Base-by-base conservation (phyloP, 768 basidiomycete species). In the Zangia roseola region DNA sequence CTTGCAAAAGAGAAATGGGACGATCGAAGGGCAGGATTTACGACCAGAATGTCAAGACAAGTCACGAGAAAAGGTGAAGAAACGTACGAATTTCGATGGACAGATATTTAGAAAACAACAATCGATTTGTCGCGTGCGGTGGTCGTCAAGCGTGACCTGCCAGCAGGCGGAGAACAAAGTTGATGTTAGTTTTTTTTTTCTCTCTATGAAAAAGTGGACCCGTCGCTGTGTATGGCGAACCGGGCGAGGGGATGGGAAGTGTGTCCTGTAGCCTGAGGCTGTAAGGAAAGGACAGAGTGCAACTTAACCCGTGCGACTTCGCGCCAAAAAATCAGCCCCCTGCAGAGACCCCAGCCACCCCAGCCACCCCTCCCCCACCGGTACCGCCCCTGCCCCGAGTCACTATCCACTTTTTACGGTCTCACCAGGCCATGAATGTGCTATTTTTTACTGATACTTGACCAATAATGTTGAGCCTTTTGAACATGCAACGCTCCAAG, bases 101-200 rank as follows among this genome's bases (percentile, higher is more conserved):
- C 64, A 61, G 66, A 69, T 74, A 73, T 68, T 75, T 74, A 69
- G 69, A 69, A 73, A 76, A 72, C 69, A 74, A 72, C 70, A 73
- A 64, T 67, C 56, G 71, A 73, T 73, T 71, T 75, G 72, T 77
- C 76, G 82, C 76, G 81, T 78, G 82, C 71, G 80, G 77, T 82
- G 82, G 86, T 86, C 85, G 84, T 87, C 77, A 84, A 81, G 76
- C 82, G 79, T 81, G 86, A 88, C 87, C 87, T 88, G 87, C 87
- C 87, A 86, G 87, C 87, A 88, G 87, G 86, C 83, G 78, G 80
- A 72, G 75, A 80, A 78, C 75, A 79, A 74, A 75, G 74, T 73
- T 77, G 75, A 73, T 69, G 71, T 47, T 43, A 39, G 50, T 63
- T 60, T 60, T 54, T n/a, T 55, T 54, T 64, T 65, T 58, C 64